These are phyloP conservation scores for Zygosaccharomyces kombuchaensis DNA, from an alignment of 805 yeast genomes.

Conservation along the genomic window DNA sequence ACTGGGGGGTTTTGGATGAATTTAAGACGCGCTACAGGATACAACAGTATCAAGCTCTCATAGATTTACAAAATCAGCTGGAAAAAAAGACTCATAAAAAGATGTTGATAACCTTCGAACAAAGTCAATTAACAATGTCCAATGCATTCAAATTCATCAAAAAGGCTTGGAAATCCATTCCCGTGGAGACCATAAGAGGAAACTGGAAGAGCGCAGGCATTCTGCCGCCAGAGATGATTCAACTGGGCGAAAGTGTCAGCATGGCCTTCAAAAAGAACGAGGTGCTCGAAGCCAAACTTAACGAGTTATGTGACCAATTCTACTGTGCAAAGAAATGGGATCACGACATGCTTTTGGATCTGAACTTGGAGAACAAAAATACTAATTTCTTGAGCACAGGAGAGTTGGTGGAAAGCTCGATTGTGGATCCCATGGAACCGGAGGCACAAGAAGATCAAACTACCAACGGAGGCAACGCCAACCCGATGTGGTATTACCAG, in stretches of 20 bases:
- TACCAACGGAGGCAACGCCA: not conserved
- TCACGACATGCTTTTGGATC: constrained; percentile 48
- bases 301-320: constrained; percentile 43
- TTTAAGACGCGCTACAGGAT: constrained; percentile 54
- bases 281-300: constrained; percentile 40
- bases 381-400: constrained; percentile 51
- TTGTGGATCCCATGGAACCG: constrained; percentile 44
- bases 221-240: constrained; percentile 34
- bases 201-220: constrained; percentile 44
- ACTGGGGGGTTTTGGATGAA: constrained; percentile 60
- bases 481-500: constrained; percentile 4
- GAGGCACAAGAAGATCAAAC: constrained; percentile 11
- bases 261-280: constrained; percentile 36
- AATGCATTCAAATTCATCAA: constrained; percentile 57
- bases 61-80: constrained; percentile 29
- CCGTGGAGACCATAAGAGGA: constrained; percentile 37
- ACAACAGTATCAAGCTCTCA: constrained; percentile 47
- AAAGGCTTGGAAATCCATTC: constrained; percentile 48
- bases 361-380: constrained; percentile 42
- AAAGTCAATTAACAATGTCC: constrained; percentile 47
- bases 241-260: constrained; percentile 28
- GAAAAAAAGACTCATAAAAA: constrained; percentile 17
- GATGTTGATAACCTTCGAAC: constrained; percentile 32
- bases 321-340: constrained; percentile 57
- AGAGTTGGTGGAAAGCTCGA: constrained; percentile 58